These are phyloP conservation scores for Daldinia eschscholtzii DNA, from an alignment of 2,329 filamentous ascomycete species.

Conservation along the genomic window DNA sequence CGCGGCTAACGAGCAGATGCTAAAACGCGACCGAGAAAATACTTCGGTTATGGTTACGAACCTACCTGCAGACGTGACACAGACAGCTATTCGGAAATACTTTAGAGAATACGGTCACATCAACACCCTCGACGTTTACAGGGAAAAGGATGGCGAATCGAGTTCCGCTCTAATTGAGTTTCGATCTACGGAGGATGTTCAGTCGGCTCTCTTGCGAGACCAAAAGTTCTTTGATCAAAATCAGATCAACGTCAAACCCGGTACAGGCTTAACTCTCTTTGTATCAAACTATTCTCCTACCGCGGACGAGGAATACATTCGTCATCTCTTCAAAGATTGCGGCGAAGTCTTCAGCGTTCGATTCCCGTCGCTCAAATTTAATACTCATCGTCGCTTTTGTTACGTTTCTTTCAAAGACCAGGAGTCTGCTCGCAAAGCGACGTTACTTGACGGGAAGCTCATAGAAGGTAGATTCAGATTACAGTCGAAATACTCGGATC, in stretches of 20 bases:
- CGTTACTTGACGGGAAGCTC: conserved; percentile 76
- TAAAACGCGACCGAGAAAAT: conserved; percentile 90
- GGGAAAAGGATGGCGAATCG: conserved; percentile 70
- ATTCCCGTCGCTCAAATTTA: conserved; percentile 91
- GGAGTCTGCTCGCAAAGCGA: conserved; percentile 77
- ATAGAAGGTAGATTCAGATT: conserved; percentile 78
- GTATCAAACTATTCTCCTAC: conserved; percentile 89
- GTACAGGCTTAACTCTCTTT: conserved; percentile 84
- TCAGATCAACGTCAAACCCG: conserved; percentile 79
- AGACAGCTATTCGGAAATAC: conserved; percentile 84
- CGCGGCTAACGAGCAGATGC: conserved; percentile 55
- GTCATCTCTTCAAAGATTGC: conserved; percentile 76
- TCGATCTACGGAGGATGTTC: conserved; percentile 80
- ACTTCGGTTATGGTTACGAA: conserved; percentile 85
- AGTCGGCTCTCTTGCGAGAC: conserved; percentile 83
- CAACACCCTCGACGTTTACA: conserved; percentile 78
- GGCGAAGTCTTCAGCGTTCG: conserved; percentile 88
- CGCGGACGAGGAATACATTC: conserved; percentile 78
- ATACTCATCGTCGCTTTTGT: conserved; percentile 91
- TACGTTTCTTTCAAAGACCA: conserved; percentile 88
- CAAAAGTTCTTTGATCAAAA: conserved; percentile 81
- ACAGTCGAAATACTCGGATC: conserved; percentile 86
- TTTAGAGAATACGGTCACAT: conserved; percentile 92
- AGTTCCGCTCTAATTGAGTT: conserved; percentile 88
- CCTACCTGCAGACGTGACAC: conserved; percentile 76